Percentiles rank a stretch among this genome's conserved stretches.
These are phyloP conservation scores for Botryobasidium botryosum DNA, from an alignment of 768 basidiomycete genomes.

Conservation along the genomic window DNA sequence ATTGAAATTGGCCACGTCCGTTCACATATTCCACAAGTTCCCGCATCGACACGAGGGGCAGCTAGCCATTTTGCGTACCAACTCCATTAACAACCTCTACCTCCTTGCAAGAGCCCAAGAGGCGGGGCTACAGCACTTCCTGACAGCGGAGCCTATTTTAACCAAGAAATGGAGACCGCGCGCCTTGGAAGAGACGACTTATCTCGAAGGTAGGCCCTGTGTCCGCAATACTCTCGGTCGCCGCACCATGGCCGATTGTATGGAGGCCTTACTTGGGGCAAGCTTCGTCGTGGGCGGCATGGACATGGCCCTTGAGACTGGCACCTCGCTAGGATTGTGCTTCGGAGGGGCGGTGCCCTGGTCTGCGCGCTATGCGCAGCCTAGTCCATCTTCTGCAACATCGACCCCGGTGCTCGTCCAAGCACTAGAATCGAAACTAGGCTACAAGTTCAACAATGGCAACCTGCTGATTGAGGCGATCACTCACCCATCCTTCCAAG, in stretches of 20 bases:
- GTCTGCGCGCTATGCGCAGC: slow-evolving; percentile 34
- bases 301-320: slow-evolving; percentile 44
- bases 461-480: slow-evolving; percentile 56
- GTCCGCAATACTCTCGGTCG: slow-evolving; percentile 39
- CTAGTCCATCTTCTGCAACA: slow-evolving; percentile 18
- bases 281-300: slow-evolving; percentile 60
- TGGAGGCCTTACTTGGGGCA: slow-evolving; percentile 74
- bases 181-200: slow-evolving; percentile 23
- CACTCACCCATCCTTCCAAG: slow-evolving; percentile 67
- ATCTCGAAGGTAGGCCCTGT: slow-evolving; percentile 15
- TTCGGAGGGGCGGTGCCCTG: slow-evolving; percentile 61
- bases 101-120: slow-evolving; percentile 51
- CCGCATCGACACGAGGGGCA: slow-evolving; percentile 75
- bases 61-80: slow-evolving; percentile 44
- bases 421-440: slow-evolving; percentile 40
- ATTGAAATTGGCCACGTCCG: slow-evolving; percentile 50
- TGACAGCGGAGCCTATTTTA: slow-evolving; percentile 41
- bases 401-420: background rate
- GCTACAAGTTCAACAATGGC: slow-evolving; percentile 51
- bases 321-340: slow-evolving; percentile 45
- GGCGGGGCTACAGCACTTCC: slow-evolving; percentile 40
- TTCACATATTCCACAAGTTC: slow-evolving; percentile 60
- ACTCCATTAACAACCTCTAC: slow-evolving; percentile 51
- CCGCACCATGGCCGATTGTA: slow-evolving; percentile 68
- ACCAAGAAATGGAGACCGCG: slow-evolving; percentile 40